Evolutionary conservation across 208 protist genomes (phyloP), one percentile per base, ranked within the genome.

Genomic region (Endotrypanum monterogeii): DNA sequence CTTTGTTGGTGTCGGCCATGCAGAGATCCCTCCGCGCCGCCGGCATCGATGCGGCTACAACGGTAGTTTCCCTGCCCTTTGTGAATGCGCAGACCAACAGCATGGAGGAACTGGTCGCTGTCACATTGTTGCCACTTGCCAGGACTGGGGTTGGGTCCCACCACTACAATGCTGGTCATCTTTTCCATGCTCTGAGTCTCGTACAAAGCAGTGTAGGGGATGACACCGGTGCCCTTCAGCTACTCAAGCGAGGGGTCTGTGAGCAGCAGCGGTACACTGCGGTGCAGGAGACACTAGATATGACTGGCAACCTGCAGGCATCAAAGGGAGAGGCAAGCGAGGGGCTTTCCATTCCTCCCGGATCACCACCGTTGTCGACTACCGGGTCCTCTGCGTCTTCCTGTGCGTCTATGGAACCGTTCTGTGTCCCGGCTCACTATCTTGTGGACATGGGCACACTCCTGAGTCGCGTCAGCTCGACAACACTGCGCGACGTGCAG

Each of bases 121-220:
- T 37, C 25, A 78, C 91, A 56, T 66, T 93, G 71, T 48, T 65
- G 9, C 72, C 88, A 23, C 32, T 79, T 39, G 50, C 41, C 50
- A 46, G 37, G 25, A 39, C 68, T 20, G 83, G 80, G 20, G 69
- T 88, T 35, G 83, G 88, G 0, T 56, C 78, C 9, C 74, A 84
- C 37, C 39, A 72, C 44, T 84, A 82, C 82, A 87, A 88, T 74
- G 50, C 85, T 61, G 76, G 54, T 20, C 67, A 86, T 67, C 67
- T 94, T 5, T 68, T 88, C 48, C 93, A 97, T 79, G 78, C 80
- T n/a, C 67, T 94, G 41, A 89, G 78, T 23, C 71, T 97, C n/a
- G 68, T 94, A 28, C 83, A 91, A 73, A 94, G 88, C 66, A 81
- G 83, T 16, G 39, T 85, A 30, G 57, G 89, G 20, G 84, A 94